Evolutionary conservation across 805 yeast genomes (phyloP).

Genomic region (Saturnispora zaruensis): DNA sequence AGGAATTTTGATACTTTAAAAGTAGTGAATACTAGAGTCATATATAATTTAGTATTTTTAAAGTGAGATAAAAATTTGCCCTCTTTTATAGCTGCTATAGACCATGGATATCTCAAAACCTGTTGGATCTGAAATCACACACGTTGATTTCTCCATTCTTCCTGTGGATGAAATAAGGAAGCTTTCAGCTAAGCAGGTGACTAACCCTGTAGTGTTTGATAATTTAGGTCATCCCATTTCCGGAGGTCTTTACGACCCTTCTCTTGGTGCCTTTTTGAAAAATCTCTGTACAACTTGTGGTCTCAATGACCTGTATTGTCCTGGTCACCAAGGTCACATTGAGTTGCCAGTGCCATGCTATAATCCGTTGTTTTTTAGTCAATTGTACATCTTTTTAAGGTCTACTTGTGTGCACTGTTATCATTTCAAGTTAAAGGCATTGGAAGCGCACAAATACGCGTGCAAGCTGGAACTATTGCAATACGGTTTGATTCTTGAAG

Average conservation of each 20-base stretch:
- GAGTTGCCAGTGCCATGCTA: constrained; percentile 94
- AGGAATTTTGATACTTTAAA: background rate
- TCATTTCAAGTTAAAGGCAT: constrained; percentile 59
- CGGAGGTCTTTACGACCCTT: constrained; percentile 88
- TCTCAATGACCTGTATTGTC: constrained; percentile 86
- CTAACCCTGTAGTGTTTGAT: constrained; percentile 93
- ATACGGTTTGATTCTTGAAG: constrained; percentile 79
- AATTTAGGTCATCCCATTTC: constrained; percentile 91
- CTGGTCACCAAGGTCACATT: constrained; percentile 98
- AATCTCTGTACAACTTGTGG: constrained; percentile 95
- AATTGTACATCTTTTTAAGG: constrained; percentile 76
- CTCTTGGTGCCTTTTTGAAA: constrained; percentile 88
- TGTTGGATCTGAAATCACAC: constrained; percentile 85
- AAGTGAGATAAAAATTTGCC: background rate
- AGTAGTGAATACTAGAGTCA: background rate
- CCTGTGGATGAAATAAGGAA: constrained; percentile 74
- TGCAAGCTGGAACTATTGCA: constrained; percentile 79
- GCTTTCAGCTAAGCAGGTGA: constrained; percentile 89
- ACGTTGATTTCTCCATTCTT: constrained; percentile 87
- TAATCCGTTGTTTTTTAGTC: constrained; percentile 90
- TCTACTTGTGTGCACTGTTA: constrained; percentile 87
- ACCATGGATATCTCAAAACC: constrained; percentile 94
- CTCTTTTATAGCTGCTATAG: background rate
- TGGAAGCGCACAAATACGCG: constrained; percentile 66
- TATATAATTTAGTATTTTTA: background rate